phyloP scores from a whole-genome alignment of 495 filamentous ascomycete genomes.

The Friedmanniomyces endolithicus region DNA sequence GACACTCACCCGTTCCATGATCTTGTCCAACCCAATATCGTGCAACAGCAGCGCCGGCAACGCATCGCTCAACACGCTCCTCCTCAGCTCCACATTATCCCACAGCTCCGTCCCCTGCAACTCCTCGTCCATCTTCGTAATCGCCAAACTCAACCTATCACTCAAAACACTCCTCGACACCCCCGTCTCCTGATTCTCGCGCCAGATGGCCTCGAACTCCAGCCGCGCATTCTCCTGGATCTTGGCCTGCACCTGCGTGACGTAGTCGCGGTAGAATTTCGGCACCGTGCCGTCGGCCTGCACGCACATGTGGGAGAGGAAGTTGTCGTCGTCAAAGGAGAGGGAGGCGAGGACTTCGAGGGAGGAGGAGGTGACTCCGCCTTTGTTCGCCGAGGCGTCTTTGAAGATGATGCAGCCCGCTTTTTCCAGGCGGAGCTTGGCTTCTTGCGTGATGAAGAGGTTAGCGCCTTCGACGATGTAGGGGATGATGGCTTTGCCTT shows the following conservation, averaged over 20 bases:
- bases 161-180: conserved; percentile 69
- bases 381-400: conserved; percentile 97
- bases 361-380: conserved; percentile 95
- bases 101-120: conserved; percentile 85
- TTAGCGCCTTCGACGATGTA: conserved; percentile 98
- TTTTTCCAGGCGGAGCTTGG: conserved; percentile 85
- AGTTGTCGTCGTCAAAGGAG: conserved; percentile 80
- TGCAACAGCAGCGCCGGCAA: conserved; percentile 72
- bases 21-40: conserved; percentile 79
- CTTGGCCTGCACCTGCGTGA: conserved; percentile 76
- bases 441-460: conserved; percentile 96
- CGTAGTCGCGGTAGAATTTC: conserved; percentile 83
- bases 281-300: conserved; percentile 63
- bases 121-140: conserved; percentile 90
- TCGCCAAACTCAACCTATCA: conserved; percentile 77
- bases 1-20: conserved; percentile 60
- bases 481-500: conserved; percentile 72
- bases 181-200: conserved; percentile 73
- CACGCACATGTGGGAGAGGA: conserved; percentile 88
- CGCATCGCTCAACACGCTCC: conserved; percentile 70
- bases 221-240: conserved; percentile 82
- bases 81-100: conserved; percentile 66
- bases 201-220: conserved; percentile 97
- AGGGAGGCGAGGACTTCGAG: conserved; percentile 89
- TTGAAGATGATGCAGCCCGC: conserved; percentile 93